Evolutionary conservation across 306 rosid genomes (phyloP), one percentile per base, ranked within the genome.

Genomic region (Ziziphus jujuba): DNA sequence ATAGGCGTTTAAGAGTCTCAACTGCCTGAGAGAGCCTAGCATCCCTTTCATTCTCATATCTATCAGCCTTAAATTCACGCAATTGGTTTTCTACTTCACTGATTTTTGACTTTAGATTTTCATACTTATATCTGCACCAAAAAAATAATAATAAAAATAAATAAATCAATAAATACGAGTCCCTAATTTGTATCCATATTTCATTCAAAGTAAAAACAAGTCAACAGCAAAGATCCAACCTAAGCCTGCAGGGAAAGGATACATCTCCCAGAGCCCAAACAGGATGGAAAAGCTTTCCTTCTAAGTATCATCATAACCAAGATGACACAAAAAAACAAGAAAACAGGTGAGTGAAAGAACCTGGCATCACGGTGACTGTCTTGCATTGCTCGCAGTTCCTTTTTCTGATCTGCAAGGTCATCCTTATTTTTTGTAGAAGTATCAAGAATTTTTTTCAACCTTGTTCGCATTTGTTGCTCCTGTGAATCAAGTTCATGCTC

Each of bases 1-100:
- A 95, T 70, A 95, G 87, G 59, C 99, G 95, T 75, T 95, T 95
- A 70, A 95, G 95, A 77, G 89, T 82, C 89, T 91, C 96, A 33
- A 95, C 99, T 65, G 99, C 99, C 85, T 95, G 95, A 80, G 99
- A 95, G 77, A 90, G 75, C 75, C 67, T 87, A 57, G 87, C 87
- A 81, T 90, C 99, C 84, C 99, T 88, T 85, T 95, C 99, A 67
- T 82, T 95, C 71, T 95, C 99, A 67, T 90, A 75, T 82, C 97
- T 84, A 80, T 95, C 97, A 38, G 99, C 99, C 89, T 81, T 95
- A 69, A 90, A 70, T 68, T 95, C 99, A 23, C 97, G 97, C 50
- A 95, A 85, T 67, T 90, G 89, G 73, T 90, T 86, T 76, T 95
- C 99, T 56, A 84, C 48, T 82, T 95, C 99, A 33, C 81, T 87